These are phyloP conservation scores for Moesziomyces parantarcticus DNA, from an alignment of 1,284 basidiomycete genomes.

Conservation along the genomic window DNA sequence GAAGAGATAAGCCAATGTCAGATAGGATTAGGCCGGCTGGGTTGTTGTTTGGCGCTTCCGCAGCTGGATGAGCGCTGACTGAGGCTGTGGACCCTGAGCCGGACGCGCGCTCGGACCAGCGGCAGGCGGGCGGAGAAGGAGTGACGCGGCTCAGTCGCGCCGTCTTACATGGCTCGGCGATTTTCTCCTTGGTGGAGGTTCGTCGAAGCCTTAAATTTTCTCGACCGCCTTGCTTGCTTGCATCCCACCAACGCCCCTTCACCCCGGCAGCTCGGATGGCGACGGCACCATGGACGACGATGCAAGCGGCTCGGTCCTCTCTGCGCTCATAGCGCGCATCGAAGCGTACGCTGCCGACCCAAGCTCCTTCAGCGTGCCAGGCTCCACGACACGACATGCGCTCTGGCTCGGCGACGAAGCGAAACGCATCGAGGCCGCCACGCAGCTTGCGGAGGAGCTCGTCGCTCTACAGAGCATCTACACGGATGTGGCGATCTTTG, in stretches of 20 bases:
- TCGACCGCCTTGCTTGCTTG: too few relatives aligned
- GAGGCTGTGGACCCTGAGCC: neutral
- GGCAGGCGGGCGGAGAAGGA: neutral
- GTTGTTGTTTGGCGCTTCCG: neutral
- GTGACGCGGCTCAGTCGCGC: neutral
- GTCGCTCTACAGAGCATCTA: slow-evolving; percentile 64
- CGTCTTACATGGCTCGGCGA: neutral
- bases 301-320: slow-evolving; percentile 3
- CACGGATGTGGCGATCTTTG: slow-evolving; percentile 48
- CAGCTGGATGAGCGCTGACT: neutral
- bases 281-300: slow-evolving; percentile 15
- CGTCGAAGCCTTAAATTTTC: too few relatives aligned
- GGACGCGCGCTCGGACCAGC: neutral
- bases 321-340: slow-evolving; percentile 33
- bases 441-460: slow-evolving; percentile 58
- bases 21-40: neutral
- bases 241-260: too few relatives aligned
- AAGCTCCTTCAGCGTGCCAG: slow-evolving; percentile 11
- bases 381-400: slow-evolving; percentile 19
- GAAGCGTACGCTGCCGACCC: slow-evolving; percentile 30
- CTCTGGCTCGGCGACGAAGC: slow-evolving; percentile 25
- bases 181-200: neutral
- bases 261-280: neutral
- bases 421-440: slow-evolving; percentile 25
- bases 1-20: neutral